Evolutionary conservation across 2,329 filamentous ascomycete genomes (phyloP).

Genomic region (Nemania bipapillata): DNA sequence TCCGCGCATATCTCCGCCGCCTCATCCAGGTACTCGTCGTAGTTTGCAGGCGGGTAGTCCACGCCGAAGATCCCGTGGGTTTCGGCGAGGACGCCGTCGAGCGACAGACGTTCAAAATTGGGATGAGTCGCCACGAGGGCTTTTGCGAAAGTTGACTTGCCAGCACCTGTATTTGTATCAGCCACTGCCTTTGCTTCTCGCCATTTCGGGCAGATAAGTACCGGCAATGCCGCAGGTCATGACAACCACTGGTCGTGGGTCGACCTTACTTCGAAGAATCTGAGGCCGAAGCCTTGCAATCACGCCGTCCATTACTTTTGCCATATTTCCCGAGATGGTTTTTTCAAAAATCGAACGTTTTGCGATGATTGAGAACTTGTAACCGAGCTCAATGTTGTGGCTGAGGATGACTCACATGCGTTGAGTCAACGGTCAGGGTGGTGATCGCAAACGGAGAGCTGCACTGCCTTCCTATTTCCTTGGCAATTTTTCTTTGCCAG

Average conservation of each 20-base stretch:
- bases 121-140: constrained; percentile 42
- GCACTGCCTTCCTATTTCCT: not conserved
- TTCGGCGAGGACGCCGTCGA: constrained; percentile 44
- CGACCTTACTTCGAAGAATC: constrained; percentile 29
- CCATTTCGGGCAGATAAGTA: constrained; percentile 20
- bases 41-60: constrained; percentile 46
- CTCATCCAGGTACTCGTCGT: constrained; percentile 41
- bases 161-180: constrained; percentile 41
- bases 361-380: not conserved
- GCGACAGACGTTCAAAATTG: constrained; percentile 45
- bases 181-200: not conserved
- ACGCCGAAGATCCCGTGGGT: constrained; percentile 46
- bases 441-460: not conserved
- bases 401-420: constrained; percentile 18
- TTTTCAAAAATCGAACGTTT: no score
- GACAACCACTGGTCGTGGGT: constrained; percentile 45
- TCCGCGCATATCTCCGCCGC: no score
- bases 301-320: constrained; percentile 52
- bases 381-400: not conserved
- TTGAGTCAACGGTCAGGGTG: constrained; percentile 7
- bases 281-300: constrained; percentile 30
- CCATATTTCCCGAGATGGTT: not conserved
- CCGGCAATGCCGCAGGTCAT: constrained; percentile 51
- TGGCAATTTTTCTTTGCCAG: not conserved
- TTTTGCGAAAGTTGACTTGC: constrained; percentile 49